These are phyloP conservation scores for Penicillium lividum DNA, from an alignment of 495 filamentous ascomycete genomes.

Conservation along the genomic window DNA sequence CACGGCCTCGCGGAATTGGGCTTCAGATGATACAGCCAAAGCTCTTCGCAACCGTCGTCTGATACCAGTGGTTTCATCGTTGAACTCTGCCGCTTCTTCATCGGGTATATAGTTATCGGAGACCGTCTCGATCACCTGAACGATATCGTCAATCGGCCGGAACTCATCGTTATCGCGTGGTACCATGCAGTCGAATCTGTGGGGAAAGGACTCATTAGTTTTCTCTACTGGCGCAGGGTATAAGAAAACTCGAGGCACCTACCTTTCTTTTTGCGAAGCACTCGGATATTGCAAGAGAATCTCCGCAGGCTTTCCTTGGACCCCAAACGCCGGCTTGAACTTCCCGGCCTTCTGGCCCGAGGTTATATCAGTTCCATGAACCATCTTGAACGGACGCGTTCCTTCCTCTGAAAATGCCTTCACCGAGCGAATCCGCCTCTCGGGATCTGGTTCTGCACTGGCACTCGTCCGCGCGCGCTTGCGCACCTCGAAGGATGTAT, in stretches of 20 bases:
- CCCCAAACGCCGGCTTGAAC: conserved; percentile 48
- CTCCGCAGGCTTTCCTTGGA: conserved; percentile 50
- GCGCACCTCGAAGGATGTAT: conserved; percentile 46
- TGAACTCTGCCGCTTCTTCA: conserved; percentile 62
- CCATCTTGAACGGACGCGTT: conserved; percentile 51
- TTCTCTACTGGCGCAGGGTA: neutral
- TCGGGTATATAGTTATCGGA: conserved; percentile 71
- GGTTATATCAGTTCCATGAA: conserved; percentile 71
- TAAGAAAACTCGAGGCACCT: conserved; percentile 18
- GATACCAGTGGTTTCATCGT: conserved; percentile 71
- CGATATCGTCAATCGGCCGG: conserved; percentile 81
- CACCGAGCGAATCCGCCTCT: conserved; percentile 59
- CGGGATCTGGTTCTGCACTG: conserved; percentile 53
- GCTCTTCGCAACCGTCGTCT: conserved; percentile 70
- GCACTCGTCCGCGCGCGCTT: conserved; percentile 48
- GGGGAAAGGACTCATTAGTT: conserved; percentile 11
- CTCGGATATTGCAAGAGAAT: conserved; percentile 74
- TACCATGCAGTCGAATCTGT: conserved; percentile 74
- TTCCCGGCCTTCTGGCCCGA: conserved; percentile 46
- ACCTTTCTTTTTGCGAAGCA: conserved; percentile 66
- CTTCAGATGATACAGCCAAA: conserved; percentile 60
- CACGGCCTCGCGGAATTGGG: conserved; percentile 68
- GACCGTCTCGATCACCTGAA: conserved; percentile 73
- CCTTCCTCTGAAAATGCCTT: conserved; percentile 61
- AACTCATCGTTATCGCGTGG: conserved; percentile 78